These are phyloP conservation scores for Chlamydomonas incerta DNA, from an alignment of 139 green algal species.

Conservation along the genomic window DNA sequence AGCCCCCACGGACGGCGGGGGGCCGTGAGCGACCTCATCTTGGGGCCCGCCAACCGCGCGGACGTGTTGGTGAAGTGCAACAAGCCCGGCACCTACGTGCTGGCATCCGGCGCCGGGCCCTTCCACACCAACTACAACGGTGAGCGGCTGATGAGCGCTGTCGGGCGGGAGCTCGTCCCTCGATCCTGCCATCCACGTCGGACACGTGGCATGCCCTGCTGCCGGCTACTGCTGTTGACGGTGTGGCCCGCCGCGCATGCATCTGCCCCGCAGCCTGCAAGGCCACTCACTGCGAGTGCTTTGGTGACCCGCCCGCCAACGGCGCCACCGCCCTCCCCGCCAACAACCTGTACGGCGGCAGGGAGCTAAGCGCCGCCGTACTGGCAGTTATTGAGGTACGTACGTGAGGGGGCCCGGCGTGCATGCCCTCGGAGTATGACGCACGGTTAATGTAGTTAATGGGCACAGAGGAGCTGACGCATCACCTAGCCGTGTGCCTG, in stretches of 20 bases:
- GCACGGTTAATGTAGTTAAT: too few relatives aligned
- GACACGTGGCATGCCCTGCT: too few relatives aligned
- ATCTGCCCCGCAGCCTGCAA: not conserved
- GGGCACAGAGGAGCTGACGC: too few relatives aligned
- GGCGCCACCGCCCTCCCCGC: not conserved
- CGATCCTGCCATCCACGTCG: too few relatives aligned
- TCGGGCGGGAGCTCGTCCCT: too few relatives aligned
- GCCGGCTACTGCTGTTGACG: too few relatives aligned
- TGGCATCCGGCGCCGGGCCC: conserved; percentile 7
- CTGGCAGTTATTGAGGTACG: not conserved
- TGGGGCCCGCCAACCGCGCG: not conserved
- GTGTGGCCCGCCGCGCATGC: too few relatives aligned
- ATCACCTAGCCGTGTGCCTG: too few relatives aligned
- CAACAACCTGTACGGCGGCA: conserved; percentile 17
- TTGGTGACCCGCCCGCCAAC: conserved; percentile 10
- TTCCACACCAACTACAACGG: conserved; percentile 38
- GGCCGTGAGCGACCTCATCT: conserved; percentile 11
- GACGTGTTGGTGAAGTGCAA: conserved; percentile 33
- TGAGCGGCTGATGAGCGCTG: too few relatives aligned
- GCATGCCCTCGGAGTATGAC: too few relatives aligned
- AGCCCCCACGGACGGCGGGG: too few relatives aligned
- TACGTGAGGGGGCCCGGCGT: too few relatives aligned
- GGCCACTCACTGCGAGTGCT: conserved; percentile 32
- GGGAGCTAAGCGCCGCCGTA: conserved; percentile 8
- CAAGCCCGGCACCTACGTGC: conserved; percentile 17